phyloP scores from a whole-genome alignment of 2,329 filamentous ascomycete species.

The Thielaviopsis musarum region DNA sequence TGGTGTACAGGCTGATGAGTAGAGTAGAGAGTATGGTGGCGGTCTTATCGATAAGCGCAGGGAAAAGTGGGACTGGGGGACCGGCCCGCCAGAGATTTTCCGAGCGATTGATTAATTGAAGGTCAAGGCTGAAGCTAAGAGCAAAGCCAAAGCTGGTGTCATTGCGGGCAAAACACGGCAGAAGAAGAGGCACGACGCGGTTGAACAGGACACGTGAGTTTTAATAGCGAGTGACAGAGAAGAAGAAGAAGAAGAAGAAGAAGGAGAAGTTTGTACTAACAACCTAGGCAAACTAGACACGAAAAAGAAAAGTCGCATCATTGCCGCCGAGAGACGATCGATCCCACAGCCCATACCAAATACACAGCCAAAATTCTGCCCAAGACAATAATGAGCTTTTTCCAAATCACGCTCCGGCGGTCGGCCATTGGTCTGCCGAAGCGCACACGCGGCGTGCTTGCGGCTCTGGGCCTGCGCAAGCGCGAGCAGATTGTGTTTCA shows the following conservation, averaged over 20 bases:
- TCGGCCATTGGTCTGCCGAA: slow-evolving; percentile 76
- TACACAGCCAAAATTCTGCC: too few species aligned
- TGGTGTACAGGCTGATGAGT: too few species aligned
- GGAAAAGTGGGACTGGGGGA: not conserved
- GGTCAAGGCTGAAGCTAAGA: not conserved
- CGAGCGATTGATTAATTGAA: not conserved
- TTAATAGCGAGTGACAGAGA: not conserved
- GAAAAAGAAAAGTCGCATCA: too few species aligned
- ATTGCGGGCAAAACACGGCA: not conserved
- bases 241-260: not conserved
- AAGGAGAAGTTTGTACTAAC: not conserved
- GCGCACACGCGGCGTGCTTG: slow-evolving; percentile 63
- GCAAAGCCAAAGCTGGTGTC: not conserved
- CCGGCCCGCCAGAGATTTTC: slow-evolving; percentile 5
- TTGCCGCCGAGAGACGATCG: too few species aligned
- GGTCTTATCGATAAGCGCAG: not conserved
- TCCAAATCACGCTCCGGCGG: slow-evolving; percentile 80
- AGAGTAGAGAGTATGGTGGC: too few species aligned
- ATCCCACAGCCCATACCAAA: too few species aligned
- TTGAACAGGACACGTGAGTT: not conserved
- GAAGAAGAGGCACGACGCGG: not conserved
- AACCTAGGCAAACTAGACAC: too few species aligned
- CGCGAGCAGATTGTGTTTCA: slow-evolving; percentile 82
- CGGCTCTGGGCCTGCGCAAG: slow-evolving; percentile 69
- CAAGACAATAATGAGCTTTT: slow-evolving; percentile 74